Conservation (phyloP, 441 rosid species). For the Bruguiera hainesii region DNA sequence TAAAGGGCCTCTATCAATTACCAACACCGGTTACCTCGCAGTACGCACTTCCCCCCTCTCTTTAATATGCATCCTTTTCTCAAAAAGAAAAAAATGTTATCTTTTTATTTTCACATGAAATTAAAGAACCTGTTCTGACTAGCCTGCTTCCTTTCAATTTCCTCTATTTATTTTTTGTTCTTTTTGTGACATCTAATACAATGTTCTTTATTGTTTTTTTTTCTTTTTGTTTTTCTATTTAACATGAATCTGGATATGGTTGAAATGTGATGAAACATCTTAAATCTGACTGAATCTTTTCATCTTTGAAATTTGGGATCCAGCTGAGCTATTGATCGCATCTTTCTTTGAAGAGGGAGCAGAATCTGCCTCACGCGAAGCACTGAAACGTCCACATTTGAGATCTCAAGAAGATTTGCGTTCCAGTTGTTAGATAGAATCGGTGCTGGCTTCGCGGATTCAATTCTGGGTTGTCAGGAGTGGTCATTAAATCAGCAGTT, state of each 20-base stretch:
- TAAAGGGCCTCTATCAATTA: no score
- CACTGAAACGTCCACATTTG: conserved; percentile 3
- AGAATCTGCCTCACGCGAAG: conserved; percentile 12
- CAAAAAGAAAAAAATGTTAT: background rate
- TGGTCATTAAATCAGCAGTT: no score
- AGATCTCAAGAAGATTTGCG: conserved; percentile 10
- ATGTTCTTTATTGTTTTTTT: background rate
- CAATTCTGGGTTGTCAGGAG: background rate
- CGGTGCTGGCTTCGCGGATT: background rate
- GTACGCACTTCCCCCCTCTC: background rate
- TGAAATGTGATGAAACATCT: background rate
- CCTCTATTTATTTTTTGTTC: no score
- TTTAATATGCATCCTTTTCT: background rate
- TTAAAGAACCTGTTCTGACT: background rate
- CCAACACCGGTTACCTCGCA: background rate
- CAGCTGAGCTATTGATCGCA: conserved; percentile 30
- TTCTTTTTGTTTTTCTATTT: no score
- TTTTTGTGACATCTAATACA: no score
- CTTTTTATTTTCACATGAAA: background rate
- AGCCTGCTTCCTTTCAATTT: no score
- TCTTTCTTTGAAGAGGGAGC: background rate
- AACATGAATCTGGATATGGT: background rate
- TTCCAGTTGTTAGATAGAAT: background rate
- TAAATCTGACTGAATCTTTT: background rate
- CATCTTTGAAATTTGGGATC: conserved; percentile 6